Conservation (phyloP, 805 yeast species). For the Yarrowia bubula region DNA sequence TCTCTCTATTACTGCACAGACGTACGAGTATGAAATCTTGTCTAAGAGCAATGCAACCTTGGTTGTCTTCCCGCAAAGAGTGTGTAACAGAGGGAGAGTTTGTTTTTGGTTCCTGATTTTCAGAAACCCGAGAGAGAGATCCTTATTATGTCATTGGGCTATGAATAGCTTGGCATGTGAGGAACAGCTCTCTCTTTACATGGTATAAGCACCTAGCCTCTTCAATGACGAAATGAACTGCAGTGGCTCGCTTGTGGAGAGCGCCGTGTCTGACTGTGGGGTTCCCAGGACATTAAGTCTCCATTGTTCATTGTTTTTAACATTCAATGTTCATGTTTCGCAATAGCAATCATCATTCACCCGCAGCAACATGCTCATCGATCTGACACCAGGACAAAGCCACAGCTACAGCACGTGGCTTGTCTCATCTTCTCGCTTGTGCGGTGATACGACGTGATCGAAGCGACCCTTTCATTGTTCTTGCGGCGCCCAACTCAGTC, state of each 20-base stretch:
- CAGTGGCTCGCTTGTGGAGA: too few relatives aligned
- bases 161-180: background rate
- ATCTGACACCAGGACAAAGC: constrained; percentile 2
- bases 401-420: background rate
- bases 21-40: constrained; percentile 1
- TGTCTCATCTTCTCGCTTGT: background rate
- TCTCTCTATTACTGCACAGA: constrained; percentile 1
- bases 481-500: background rate
- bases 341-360: background rate
- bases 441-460: background rate
- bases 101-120: constrained; percentile 7
- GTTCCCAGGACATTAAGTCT: background rate
- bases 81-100: background rate
- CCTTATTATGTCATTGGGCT: background rate
- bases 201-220: too few relatives aligned
- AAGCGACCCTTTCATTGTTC: background rate
- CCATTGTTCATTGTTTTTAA: background rate
- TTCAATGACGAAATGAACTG: too few relatives aligned
- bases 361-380: constrained; percentile 2
- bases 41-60: constrained; percentile 5
- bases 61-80: background rate
- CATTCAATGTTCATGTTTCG: background rate
- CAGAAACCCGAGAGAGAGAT: constrained; percentile 4
- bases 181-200: too few relatives aligned
- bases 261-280: too few relatives aligned